phyloP scores from a whole-genome alignment of 2,329 filamentous ascomycete species.

The Xylariaceae sp. region DNA sequence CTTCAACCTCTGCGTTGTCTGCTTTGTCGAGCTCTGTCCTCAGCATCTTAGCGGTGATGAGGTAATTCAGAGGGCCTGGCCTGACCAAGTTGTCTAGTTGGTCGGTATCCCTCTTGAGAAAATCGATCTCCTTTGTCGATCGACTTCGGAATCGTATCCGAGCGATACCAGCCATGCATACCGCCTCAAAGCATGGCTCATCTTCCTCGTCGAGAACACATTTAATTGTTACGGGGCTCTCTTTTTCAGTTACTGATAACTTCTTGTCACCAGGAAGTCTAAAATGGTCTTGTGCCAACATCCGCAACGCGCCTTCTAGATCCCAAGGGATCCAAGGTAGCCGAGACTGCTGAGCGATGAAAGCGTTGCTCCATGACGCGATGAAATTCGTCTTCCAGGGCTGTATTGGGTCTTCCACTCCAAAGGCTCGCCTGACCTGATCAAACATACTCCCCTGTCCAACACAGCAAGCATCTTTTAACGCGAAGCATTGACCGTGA shows the following conservation, averaged over 20 bases:
- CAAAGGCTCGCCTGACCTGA: constrained; percentile 73
- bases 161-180: constrained; percentile 36
- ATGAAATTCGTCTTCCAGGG: constrained; percentile 62
- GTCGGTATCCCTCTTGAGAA: constrained; percentile 19
- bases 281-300: constrained; percentile 73
- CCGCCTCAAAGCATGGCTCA: constrained; percentile 29
- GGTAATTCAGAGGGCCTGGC: constrained; percentile 28
- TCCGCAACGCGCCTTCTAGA: constrained; percentile 69
- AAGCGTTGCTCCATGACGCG: constrained; percentile 50
- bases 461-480: constrained; percentile 53
- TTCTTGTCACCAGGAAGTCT: constrained; percentile 64
- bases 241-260: constrained; percentile 24
- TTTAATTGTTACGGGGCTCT: constrained; percentile 17
- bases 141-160: constrained; percentile 38
- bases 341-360: constrained; percentile 42
- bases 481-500: constrained; percentile 48
- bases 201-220: constrained; percentile 27
- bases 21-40: constrained; percentile 40
- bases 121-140: constrained; percentile 26
- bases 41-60: constrained; percentile 35
- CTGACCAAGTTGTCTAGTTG: neutral
- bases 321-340: constrained; percentile 57
- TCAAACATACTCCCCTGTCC: constrained; percentile 75
- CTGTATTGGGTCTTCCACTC: constrained; percentile 70
- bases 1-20: constrained; percentile 40